phyloP scores from a whole-genome alignment of 352 stramenopile species.

The Paralagenidium karlingii region DNA sequence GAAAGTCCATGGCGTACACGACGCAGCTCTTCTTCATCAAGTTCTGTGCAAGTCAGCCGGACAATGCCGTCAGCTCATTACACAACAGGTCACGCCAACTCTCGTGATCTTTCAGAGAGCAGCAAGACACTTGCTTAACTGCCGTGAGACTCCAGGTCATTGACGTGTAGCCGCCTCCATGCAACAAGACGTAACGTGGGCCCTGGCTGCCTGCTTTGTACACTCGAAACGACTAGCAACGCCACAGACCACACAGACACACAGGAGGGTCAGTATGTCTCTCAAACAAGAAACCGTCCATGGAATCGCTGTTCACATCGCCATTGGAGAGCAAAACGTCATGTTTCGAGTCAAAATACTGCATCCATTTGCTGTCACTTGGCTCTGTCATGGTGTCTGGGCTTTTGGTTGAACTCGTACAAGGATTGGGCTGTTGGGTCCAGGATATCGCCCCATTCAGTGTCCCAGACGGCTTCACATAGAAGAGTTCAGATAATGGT shows the following conservation, averaged over 20 bases:
- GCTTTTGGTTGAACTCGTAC: no score
- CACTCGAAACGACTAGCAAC: conserved; percentile 54
- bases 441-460: no score
- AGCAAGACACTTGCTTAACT: no score
- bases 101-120: background rate
- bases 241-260: background rate
- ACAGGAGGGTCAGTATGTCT: background rate
- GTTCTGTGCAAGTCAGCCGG: conserved; percentile 16
- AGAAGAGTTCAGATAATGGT: no score
- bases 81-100: background rate
- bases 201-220: conserved; percentile 56
- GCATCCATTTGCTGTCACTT: no score
- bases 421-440: no score
- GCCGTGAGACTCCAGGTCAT: conserved; percentile 78
- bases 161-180: conserved; percentile 75
- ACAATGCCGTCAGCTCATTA: background rate
- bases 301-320: conserved; percentile 28
- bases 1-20: conserved; percentile 77
- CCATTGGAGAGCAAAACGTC: conserved; percentile 48
- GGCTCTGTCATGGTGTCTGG: no score
- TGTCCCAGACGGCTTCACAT: no score
- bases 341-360: conserved; percentile 65
- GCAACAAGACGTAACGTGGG: conserved; percentile 67
- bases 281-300: no score
- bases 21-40: conserved; percentile 60